Percentiles rank a stretch among this genome's conserved stretches.
phyloP scores from a whole-genome alignment of 441 rosid species.

The Eutrema salsugineum region DNA sequence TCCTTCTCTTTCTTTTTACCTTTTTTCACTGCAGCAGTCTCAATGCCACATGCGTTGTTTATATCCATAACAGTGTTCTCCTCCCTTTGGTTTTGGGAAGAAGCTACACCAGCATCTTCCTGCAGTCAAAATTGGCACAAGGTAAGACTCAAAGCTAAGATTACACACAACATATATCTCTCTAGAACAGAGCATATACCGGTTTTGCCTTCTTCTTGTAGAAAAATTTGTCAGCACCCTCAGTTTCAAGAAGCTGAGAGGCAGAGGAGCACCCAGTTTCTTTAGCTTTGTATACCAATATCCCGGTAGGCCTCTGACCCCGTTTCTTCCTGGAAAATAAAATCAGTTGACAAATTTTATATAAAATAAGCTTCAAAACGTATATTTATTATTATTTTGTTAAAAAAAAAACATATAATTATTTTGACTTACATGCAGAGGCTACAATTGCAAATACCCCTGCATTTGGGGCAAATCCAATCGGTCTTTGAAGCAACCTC shows the following conservation, averaged over 20 bases:
- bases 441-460: constrained; percentile 83
- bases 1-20: constrained; percentile 8
- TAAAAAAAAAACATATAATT: too few species aligned
- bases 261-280: constrained; percentile 30
- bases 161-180: not conserved
- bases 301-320: constrained; percentile 75
- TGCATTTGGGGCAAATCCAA: constrained; percentile 87
- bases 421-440: constrained; percentile 52
- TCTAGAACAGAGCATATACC: not conserved
- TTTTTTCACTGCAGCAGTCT: not conserved
- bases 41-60: not conserved
- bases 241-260: constrained; percentile 41
- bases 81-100: not conserved
- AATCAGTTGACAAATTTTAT: not conserved
- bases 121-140: not conserved
- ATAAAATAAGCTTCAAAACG: not conserved
- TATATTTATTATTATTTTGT: too few species aligned
- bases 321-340: constrained; percentile 51
- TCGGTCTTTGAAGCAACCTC: constrained; percentile 39
- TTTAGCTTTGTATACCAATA: constrained; percentile 51
- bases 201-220: constrained; percentile 19
- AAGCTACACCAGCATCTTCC: not conserved
- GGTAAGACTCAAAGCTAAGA: not conserved
- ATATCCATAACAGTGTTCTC: too few species aligned
- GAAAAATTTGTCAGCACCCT: constrained; percentile 39